A percentile compares a stretch with the other conserved stretches of the same genome.
phyloP scores from a whole-genome alignment of 2,329 filamentous ascomycete species.

The Colletotrichum tamarilloi region DNA sequence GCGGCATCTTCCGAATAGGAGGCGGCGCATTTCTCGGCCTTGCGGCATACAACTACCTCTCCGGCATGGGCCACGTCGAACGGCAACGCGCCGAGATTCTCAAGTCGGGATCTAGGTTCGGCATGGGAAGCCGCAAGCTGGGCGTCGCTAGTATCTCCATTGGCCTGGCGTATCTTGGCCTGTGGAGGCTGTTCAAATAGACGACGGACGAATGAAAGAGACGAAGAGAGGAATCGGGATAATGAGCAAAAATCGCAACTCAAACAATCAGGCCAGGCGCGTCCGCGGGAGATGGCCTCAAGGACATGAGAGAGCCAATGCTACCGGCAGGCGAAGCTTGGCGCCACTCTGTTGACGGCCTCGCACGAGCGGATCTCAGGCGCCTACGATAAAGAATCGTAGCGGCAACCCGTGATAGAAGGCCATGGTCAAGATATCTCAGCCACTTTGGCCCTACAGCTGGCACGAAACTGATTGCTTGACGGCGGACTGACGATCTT shows the following conservation, averaged over 20 bases:
- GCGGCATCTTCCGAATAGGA: conserved; percentile 57
- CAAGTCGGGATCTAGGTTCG: conserved; percentile 76
- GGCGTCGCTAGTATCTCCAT: conserved; percentile 77
- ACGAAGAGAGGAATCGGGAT: background rate
- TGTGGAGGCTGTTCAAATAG: conserved; percentile 75
- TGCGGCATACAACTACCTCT: conserved; percentile 81
- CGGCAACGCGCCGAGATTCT: conserved; percentile 74
- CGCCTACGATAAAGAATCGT: background rate
- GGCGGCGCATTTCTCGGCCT: conserved; percentile 81
- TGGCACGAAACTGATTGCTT: background rate
- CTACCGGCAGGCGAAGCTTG: background rate
- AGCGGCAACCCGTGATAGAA: no score
- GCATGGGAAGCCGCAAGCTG: conserved; percentile 75
- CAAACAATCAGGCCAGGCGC: background rate
- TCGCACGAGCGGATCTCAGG: background rate
- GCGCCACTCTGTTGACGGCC: background rate
- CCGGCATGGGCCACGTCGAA: conserved; percentile 78
- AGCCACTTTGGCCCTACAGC: no score
- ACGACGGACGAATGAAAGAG: background rate
- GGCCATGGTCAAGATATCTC: no score
- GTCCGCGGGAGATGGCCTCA: background rate
- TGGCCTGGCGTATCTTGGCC: conserved; percentile 74
- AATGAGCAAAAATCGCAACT: conserved; percentile 5
- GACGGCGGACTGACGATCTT: background rate
- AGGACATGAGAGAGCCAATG: background rate